Base-by-base conservation (phyloP, 139 green algal genomes). In the Mesotaenium endlicherianum region DNA sequence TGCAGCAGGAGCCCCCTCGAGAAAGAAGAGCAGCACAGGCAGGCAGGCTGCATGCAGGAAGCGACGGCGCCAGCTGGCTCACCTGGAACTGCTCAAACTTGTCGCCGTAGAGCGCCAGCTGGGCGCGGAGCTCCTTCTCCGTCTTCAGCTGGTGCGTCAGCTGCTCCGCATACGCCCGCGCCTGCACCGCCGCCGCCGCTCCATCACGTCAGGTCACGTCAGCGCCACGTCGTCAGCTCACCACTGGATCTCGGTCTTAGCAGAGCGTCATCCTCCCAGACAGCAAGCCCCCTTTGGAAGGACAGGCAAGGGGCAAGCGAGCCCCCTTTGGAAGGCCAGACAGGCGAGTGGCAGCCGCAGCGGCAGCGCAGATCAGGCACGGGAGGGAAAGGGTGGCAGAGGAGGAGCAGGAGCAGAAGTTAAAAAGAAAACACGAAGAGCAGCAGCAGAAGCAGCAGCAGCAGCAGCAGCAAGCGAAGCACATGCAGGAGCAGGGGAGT, bases 51-150 rank as follows among this genome's bases (percentile, higher is more conserved):
- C 20, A 64, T 34, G 26, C 53, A 64, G 53, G 26, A 26, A 64
- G 53, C 20, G 53, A 64, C 26, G 26, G 53, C 20, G 53, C 20
- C 26, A 64, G 53, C 41, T 6, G 5, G 6, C 17, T 40, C 26
- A 82, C 77, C 77, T 87, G 81, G 57, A 87, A 87, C 81, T 86
- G 76, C 81, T 87, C 81, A 49, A 87, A 87, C 39, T 87, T 87
- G 31, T 84, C 75, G 41, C 81, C 81, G 45, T 87, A 87, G 39
- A 77, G 55, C 5, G 81, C 72, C 20, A 87, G 81, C 58, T 87
- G 81, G 5, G 34, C 39, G 34, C 76, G 34, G 45, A 87, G 81
- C 64, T 86, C 76, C 17, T 31, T 77, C 26, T 87, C 76, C 4
- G 81, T 80, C 40, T 82, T 85, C 17, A 86, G 79, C 3, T 71